Percentiles rank a stretch among this genome's conserved stretches.
Evolutionary conservation across 1,139 yeast genomes (phyloP).

Genomic region (Suhomyces choctaworum): DNA sequence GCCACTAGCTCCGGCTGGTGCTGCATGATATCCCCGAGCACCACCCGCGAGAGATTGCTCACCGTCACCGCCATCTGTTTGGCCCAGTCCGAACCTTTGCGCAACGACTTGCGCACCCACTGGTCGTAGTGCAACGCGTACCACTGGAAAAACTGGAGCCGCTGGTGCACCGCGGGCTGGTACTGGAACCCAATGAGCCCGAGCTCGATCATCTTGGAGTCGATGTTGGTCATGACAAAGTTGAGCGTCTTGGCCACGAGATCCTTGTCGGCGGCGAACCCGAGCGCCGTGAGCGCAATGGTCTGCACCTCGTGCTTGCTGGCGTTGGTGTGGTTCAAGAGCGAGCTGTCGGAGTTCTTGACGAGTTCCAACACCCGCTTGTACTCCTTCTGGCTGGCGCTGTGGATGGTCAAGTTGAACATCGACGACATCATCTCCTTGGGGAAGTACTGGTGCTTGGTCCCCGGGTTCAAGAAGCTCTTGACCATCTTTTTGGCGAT

Average conservation of each 20-base stretch:
- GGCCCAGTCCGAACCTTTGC: constrained; percentile 47
- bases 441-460: constrained; percentile 48
- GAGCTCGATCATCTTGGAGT: constrained; percentile 52
- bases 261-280: constrained; percentile 47
- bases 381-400: constrained; percentile 50
- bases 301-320: constrained; percentile 46
- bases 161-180: constrained; percentile 19
- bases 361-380: constrained; percentile 55
- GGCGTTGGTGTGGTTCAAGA: constrained; percentile 35
- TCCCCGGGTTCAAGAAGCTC: constrained; percentile 48
- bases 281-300: constrained; percentile 53
- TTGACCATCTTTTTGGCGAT: constrained; percentile 45
- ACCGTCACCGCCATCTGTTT: constrained; percentile 41
- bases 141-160: constrained; percentile 52
- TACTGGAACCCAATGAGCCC: constrained; percentile 53
- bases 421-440: constrained; percentile 40
- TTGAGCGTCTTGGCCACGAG: constrained; percentile 54
- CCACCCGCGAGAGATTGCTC: constrained; percentile 40
- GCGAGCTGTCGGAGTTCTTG: constrained; percentile 46
- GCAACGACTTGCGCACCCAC: constrained; percentile 48
- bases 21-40: constrained; percentile 46
- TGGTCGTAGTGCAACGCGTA: constrained; percentile 49
- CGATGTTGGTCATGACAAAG: constrained; percentile 56
- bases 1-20: constrained; percentile 28
- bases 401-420: constrained; percentile 34